These are phyloP conservation scores for Novymonas esmeraldas DNA, from an alignment of 208 protist species.

Conservation along the genomic window DNA sequence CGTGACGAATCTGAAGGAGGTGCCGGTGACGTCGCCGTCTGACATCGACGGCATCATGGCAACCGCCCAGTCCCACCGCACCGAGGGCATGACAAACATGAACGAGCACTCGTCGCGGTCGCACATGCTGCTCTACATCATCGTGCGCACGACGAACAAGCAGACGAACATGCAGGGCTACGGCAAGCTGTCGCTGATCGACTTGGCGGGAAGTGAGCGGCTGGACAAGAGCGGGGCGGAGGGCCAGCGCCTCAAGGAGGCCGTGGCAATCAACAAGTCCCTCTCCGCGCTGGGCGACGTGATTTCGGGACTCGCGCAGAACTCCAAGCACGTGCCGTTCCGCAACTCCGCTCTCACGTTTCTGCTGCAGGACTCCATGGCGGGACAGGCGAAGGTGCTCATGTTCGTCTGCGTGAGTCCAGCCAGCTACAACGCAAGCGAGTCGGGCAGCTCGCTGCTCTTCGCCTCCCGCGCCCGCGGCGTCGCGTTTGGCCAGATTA, in stretches of 20 bases:
- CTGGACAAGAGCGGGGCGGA: constrained; percentile 88
- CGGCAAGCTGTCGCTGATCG: constrained; percentile 94
- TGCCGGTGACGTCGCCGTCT: constrained; percentile 57
- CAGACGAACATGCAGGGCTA: constrained; percentile 89
- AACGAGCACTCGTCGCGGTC: constrained; percentile 94
- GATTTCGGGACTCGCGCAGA: constrained; percentile 85
- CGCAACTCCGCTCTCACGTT: constrained; percentile 93
- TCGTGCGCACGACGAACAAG: constrained; percentile 87
- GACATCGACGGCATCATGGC: constrained; percentile 88
- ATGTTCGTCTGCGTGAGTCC: constrained; percentile 96
- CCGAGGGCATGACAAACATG: constrained; percentile 92
- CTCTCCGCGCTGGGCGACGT: constrained; percentile 91
- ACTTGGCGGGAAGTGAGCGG: constrained; percentile 93
- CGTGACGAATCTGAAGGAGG: constrained; percentile 89
- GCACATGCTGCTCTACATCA: constrained; percentile 94
- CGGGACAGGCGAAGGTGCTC: constrained; percentile 95
- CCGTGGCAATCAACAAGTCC: constrained; percentile 93
- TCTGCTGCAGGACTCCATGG: constrained; percentile 92
- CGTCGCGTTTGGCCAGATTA: constrained; percentile 87
- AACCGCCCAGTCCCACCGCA: constrained; percentile 69
- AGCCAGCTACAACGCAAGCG: constrained; percentile 92
- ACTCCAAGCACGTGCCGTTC: constrained; percentile 91
- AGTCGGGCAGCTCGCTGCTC: constrained; percentile 87
- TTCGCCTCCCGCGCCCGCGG: constrained; percentile 92
- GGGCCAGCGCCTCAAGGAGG: constrained; percentile 89